A percentile compares a stretch with the other conserved stretches of the same genome.
Conservation (phyloP, 2,329 filamentous ascomycete species). For the Cercospora janseana region DNA sequence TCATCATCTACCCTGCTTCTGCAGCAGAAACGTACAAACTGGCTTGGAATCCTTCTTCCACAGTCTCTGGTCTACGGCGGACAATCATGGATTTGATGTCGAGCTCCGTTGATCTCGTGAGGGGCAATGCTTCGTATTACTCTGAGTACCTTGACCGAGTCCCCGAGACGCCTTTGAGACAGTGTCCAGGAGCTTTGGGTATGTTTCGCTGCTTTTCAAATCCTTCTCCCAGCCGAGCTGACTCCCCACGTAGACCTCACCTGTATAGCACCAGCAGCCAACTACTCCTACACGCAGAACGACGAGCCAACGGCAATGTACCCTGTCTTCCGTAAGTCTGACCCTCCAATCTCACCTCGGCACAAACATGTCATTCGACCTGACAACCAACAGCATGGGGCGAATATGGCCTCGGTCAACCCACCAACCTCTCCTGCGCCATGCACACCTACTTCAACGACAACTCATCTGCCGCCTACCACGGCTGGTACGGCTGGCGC, state of each 20-base stretch:
- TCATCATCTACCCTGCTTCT: slow-evolving; percentile 1
- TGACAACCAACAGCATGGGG: not conserved
- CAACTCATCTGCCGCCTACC: not conserved
- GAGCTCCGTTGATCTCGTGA: not conserved
- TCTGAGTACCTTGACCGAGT: not conserved
- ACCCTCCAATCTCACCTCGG: too few relatives aligned
- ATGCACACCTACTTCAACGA: not conserved
- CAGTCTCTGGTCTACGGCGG: not conserved
- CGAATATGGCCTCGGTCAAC: not conserved
- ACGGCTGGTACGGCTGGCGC: not conserved
- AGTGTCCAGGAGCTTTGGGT: not conserved
- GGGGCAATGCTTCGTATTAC: not conserved
- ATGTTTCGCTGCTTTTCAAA: too few relatives aligned
- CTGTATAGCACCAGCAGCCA: not conserved
- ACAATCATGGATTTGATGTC: not conserved
- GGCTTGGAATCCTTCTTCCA: not conserved
- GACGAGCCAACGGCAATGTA: not conserved
- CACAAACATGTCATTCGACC: too few relatives aligned
- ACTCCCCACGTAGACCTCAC: too few relatives aligned
- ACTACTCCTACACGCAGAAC: not conserved
- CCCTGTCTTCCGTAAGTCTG: not conserved
- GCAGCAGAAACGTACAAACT: not conserved
- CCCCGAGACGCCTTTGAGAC: not conserved
- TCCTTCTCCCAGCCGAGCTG: too few relatives aligned
- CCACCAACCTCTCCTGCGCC: not conserved